phyloP scores from a whole-genome alignment of 2,329 filamentous ascomycete genomes.

The Fusarium decemcellulare region DNA sequence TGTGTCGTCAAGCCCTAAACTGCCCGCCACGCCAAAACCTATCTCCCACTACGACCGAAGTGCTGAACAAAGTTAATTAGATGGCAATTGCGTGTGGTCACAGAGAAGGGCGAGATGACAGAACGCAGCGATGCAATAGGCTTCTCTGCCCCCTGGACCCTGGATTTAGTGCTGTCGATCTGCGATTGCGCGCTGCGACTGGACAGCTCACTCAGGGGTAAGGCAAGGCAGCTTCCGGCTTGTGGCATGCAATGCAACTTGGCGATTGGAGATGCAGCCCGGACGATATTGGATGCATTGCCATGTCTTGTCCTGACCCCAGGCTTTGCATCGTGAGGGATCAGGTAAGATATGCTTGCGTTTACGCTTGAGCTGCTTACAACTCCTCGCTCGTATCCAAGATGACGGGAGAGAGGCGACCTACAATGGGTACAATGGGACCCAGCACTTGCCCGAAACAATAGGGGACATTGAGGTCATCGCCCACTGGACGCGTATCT shows the following conservation, averaged over 20 bases:
- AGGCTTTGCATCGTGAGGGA: neutral
- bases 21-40: neutral
- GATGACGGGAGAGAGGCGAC: conserved; percentile 14
- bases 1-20: neutral
- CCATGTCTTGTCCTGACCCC: neutral
- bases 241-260: conserved; percentile 21
- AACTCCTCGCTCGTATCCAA: conserved; percentile 4
- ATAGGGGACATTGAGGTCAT: neutral
- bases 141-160: conserved; percentile 20
- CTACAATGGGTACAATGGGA: neutral
- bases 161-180: conserved; percentile 42
- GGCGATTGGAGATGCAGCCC: neutral
- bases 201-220: conserved; percentile 30
- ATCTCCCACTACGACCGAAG: neutral
- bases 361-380: neutral
- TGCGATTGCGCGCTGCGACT: conserved; percentile 13
- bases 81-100: neutral
- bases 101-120: neutral
- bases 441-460: conserved; percentile 29
- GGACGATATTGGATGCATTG: neutral
- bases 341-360: neutral
- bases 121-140: conserved; percentile 5
- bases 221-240: neutral
- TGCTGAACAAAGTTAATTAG: neutral
- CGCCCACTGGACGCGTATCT: conserved; percentile 25